phyloP scores from a whole-genome alignment of 2,329 filamentous ascomycete species.

The Fusarium sp. region DNA sequence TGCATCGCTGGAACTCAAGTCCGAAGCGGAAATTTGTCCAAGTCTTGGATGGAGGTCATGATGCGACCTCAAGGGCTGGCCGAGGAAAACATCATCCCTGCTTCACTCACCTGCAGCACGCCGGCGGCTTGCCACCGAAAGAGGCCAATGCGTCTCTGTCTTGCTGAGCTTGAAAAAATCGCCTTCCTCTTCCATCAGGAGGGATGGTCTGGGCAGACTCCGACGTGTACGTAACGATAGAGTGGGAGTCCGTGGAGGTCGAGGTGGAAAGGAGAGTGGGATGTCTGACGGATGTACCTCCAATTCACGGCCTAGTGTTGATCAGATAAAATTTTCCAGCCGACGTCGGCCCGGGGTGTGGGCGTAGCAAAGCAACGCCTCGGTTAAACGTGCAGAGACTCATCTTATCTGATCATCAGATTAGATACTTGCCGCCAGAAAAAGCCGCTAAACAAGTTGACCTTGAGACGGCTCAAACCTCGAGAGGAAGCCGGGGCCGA shows the following conservation, averaged over 20 bases:
- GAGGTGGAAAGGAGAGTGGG: not conserved
- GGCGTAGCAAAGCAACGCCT: conserved; percentile 5
- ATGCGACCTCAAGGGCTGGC: not conserved
- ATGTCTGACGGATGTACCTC: conserved; percentile 1
- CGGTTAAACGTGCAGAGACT: conserved; percentile 13
- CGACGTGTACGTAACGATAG: conserved; percentile 28
- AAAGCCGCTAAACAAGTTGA: conserved; percentile 22
- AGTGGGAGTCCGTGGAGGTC: conserved; percentile 4
- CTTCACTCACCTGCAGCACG: conserved; percentile 2
- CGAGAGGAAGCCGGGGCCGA: not conserved
- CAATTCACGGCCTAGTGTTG: conserved; percentile 12
- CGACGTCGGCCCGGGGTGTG: conserved; percentile 39
- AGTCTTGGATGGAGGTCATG: not conserved
- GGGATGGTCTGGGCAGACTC: conserved; percentile 16
- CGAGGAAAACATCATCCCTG: not conserved
- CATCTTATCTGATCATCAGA: conserved; percentile 58
- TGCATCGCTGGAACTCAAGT: not conserved
- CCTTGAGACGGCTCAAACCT: not conserved
- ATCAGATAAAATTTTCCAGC: conserved; percentile 44
- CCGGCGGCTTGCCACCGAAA: conserved; percentile 1
- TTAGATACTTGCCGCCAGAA: conserved; percentile 47
- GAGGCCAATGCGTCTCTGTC: not conserved
- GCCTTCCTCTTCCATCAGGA: not conserved
- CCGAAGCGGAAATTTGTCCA: not conserved
- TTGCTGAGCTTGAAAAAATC: not conserved